Evolutionary conservation across 805 yeast genomes (phyloP).

Genomic region (Barnettozyma siamensis): DNA sequence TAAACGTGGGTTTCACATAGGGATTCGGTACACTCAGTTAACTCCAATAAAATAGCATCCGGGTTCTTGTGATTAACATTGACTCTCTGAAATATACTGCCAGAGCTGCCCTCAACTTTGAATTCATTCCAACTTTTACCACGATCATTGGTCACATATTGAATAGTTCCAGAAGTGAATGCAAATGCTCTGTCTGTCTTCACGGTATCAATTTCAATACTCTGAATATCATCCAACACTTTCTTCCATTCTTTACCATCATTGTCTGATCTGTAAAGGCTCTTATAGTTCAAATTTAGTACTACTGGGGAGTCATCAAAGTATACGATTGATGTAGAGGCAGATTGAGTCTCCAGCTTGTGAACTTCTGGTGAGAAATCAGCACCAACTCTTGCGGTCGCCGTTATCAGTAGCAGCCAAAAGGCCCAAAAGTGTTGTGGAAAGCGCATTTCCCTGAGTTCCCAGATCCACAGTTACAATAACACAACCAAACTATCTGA

Average conservation of each 20-base stretch:
- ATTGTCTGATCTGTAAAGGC: slow-evolving; percentile 40
- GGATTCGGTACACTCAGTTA: slow-evolving; percentile 18
- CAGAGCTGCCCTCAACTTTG: slow-evolving; percentile 20
- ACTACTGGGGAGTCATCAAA: slow-evolving; percentile 30
- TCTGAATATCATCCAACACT: slow-evolving; percentile 28
- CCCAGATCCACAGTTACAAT: background rate
- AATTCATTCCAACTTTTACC: slow-evolving; percentile 39
- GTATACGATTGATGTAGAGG: slow-evolving; percentile 20
- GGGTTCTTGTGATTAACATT: slow-evolving; percentile 35
- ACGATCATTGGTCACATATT: slow-evolving; percentile 34
- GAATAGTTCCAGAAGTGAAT: slow-evolving; percentile 27
- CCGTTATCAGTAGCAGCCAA: slow-evolving; percentile 1
- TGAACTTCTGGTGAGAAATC: slow-evolving; percentile 25
- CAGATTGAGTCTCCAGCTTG: slow-evolving; percentile 1
- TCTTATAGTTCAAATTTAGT: slow-evolving; percentile 18
- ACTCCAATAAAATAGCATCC: slow-evolving; percentile 33
- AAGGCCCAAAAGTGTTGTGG: background rate
- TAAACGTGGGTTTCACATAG: slow-evolving; percentile 32
- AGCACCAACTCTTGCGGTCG: slow-evolving; percentile 1
- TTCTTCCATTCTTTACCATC: slow-evolving; percentile 40
- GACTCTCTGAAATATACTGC: slow-evolving; percentile 21
- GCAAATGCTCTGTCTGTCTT: slow-evolving; percentile 37
- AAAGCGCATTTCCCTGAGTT: background rate
- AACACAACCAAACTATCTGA: too few relatives aligned
- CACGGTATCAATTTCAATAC: slow-evolving; percentile 28